A percentile compares a stretch with the other conserved stretches of the same genome.
Evolutionary conservation across 345 rosid genomes (phyloP).

Genomic region (Corymbia maculata): DNA sequence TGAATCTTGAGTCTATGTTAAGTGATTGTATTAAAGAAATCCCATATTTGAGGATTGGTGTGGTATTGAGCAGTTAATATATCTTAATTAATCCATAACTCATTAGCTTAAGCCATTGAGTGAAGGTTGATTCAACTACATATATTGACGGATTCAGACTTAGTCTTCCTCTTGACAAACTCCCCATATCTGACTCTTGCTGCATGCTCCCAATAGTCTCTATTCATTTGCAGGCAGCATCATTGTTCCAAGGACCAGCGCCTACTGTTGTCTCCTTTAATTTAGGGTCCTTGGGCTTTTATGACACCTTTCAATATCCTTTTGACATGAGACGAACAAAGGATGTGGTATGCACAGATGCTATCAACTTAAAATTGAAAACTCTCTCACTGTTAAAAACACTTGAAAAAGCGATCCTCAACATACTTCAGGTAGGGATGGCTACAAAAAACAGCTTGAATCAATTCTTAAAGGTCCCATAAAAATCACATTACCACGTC

Average conservation of each 20-base stretch:
- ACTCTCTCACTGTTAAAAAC: not conserved
- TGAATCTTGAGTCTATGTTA: not conserved
- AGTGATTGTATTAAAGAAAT: too few species aligned
- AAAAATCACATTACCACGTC: conserved; percentile 79
- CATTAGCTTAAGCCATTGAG: too few species aligned
- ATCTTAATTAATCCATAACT: too few species aligned
- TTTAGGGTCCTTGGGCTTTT: conserved; percentile 94
- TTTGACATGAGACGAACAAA: not conserved
- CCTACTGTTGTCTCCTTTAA: conserved; percentile 95
- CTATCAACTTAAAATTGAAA: not conserved
- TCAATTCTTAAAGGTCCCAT: conserved; percentile 76
- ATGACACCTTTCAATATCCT: conserved; percentile 68
- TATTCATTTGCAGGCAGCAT: conserved; percentile 65
- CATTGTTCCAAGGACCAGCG: conserved; percentile 95
- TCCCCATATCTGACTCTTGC: too few species aligned
- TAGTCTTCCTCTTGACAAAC: too few species aligned
- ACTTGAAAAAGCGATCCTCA: conserved; percentile 12
- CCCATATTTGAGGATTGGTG: too few species aligned
- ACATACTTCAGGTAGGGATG: conserved; percentile 63
- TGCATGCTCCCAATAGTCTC: too few species aligned
- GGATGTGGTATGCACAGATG: not conserved
- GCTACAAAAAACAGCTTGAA: conserved; percentile 69
- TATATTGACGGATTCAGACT: too few species aligned
- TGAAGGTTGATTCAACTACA: too few species aligned
- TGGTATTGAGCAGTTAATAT: too few species aligned